Conservation (phyloP, 106 monocot species). For the Posidonia australis region DNA sequence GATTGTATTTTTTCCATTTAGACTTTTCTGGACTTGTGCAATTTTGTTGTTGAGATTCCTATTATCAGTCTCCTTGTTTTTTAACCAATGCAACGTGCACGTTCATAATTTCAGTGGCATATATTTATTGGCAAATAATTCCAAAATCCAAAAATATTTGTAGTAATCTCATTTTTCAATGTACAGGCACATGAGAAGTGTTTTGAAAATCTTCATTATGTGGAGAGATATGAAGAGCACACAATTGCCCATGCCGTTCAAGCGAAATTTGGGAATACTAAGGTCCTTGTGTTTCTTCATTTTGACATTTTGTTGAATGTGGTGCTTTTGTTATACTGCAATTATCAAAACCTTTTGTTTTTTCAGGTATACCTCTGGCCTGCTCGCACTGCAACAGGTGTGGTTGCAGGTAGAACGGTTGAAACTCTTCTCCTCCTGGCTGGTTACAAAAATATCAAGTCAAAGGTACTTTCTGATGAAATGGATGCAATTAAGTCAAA, state of each 20-base stretch:
- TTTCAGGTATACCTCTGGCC: slow-evolving; percentile 28
- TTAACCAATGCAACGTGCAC: too few relatives aligned
- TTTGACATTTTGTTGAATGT: neutral
- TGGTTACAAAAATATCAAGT: slow-evolving; percentile 87
- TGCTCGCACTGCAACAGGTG: slow-evolving; percentile 23
- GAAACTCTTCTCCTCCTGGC: slow-evolving; percentile 83
- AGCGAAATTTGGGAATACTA: slow-evolving; percentile 25
- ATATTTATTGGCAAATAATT: too few relatives aligned
- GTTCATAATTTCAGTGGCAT: too few relatives aligned
- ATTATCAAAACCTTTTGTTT: neutral
- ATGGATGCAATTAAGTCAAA: neutral
- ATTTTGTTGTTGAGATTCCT: too few relatives aligned
- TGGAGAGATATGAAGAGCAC: slow-evolving; percentile 26
- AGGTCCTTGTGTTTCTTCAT: slow-evolving; percentile 5
- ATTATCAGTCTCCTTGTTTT: too few relatives aligned
- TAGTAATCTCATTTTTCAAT: slow-evolving; percentile 1
- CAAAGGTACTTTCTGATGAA: slow-evolving; percentile 44
- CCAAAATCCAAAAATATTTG: too few relatives aligned
- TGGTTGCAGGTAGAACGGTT: slow-evolving; percentile 39
- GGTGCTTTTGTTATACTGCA: neutral
- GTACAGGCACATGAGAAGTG: slow-evolving; percentile 31
- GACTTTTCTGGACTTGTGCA: too few relatives aligned
- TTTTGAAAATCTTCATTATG: slow-evolving; percentile 33
- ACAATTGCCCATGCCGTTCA: slow-evolving; percentile 33
- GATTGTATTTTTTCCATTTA: too few relatives aligned